Evolutionary conservation across 257 asterid species (phyloP).

Genomic region (Dorcoceras hygrometricum): DNA sequence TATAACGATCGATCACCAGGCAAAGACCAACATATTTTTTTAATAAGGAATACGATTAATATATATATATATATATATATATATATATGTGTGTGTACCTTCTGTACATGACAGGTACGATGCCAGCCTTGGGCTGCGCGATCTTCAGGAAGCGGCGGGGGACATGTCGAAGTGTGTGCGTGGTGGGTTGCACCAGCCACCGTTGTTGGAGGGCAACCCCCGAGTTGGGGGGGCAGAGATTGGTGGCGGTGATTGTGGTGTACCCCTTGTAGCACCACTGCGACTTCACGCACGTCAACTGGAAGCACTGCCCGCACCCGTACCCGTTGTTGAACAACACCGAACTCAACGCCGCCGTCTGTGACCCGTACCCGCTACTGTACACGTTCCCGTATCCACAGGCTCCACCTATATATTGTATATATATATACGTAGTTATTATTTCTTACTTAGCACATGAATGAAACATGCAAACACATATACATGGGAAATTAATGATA

Average conservation of each 20-base stretch:
- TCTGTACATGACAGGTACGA: slow-evolving; percentile 65
- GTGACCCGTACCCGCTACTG: slow-evolving; percentile 64
- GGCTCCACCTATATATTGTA: slow-evolving; percentile 64
- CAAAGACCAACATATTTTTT: too few species aligned
- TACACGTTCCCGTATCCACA: slow-evolving; percentile 76
- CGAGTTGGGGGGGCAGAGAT: slow-evolving; percentile 89
- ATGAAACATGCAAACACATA: neutral
- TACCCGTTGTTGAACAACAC: slow-evolving; percentile 71
- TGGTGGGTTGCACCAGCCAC: slow-evolving; percentile 97
- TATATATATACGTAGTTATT: too few species aligned
- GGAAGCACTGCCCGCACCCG: slow-evolving; percentile 82
- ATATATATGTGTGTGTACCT: slow-evolving; percentile 36
- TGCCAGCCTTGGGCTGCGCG: slow-evolving; percentile 75
- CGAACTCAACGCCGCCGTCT: slow-evolving; percentile 74
- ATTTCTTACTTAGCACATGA: too few species aligned
- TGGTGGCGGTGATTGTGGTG: slow-evolving; percentile 69
- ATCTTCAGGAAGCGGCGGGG: slow-evolving; percentile 76
- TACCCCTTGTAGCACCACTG: slow-evolving; percentile 47
- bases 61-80: too few species aligned
- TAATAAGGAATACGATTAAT: too few species aligned
- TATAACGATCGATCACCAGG: too few species aligned
- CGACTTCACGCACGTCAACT: slow-evolving; percentile 49
- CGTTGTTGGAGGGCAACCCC: slow-evolving; percentile 59
- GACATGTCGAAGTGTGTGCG: slow-evolving; percentile 81
- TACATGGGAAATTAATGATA: too few species aligned